Percentiles rank a stretch among this genome's conserved stretches.
Conservation (phyloP, 805 yeast species). For the Candida methanosorbosa region DNA sequence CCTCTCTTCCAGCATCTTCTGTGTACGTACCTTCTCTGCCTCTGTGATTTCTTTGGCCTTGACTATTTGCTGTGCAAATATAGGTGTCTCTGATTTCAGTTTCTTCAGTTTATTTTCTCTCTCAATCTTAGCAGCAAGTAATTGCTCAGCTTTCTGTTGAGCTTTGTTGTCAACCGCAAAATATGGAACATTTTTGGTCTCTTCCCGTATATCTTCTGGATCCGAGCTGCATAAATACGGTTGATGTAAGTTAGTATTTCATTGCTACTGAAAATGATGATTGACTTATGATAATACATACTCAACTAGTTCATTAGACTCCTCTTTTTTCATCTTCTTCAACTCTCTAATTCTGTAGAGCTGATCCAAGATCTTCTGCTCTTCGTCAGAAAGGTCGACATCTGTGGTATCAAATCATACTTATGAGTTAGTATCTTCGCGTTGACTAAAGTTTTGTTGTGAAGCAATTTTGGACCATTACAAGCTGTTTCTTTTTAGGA, state of each 20-base stretch:
- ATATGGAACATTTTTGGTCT: not conserved
- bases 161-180: too few species aligned
- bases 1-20: constrained; percentile 24
- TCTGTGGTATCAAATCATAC: not conserved
- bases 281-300: too few species aligned
- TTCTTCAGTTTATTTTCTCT: too few species aligned
- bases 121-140: too few species aligned
- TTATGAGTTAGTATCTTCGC: too few species aligned
- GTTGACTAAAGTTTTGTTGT: too few species aligned
- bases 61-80: not conserved
- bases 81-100: not conserved
- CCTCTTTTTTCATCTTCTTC: constrained; percentile 10
- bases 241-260: not conserved
- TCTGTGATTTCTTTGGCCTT: not conserved
- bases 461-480: too few species aligned
- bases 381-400: constrained; percentile 16
- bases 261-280: too few species aligned
- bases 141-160: too few species aligned
- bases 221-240: too few species aligned
- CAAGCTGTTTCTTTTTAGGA: too few species aligned
- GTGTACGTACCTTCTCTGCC: constrained; percentile 5
- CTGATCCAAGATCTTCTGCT: constrained; percentile 13
- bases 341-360: constrained; percentile 11
- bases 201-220: constrained; percentile 18
- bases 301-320: constrained; percentile 8